Percentiles rank a stretch among this genome's conserved stretches.
Conservation (phyloP, 495 filamentous ascomycete genomes). For the Aspergillus campestris region DNA sequence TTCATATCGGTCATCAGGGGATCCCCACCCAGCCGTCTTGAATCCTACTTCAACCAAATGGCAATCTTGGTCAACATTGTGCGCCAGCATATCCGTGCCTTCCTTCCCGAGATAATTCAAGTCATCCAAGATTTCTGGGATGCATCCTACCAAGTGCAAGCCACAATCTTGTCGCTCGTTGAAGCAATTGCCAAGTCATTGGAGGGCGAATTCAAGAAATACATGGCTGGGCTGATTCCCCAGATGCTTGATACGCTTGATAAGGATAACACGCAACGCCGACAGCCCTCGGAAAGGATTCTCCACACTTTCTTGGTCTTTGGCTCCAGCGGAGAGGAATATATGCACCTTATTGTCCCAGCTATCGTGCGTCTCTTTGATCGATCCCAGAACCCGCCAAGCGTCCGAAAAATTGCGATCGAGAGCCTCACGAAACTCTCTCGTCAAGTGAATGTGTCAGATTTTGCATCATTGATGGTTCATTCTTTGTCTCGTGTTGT, state of each 20-base stretch:
- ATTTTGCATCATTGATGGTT: conserved; percentile 90
- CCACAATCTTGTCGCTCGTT: conserved; percentile 82
- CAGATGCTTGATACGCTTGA: conserved; percentile 92
- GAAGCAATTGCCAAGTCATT: conserved; percentile 89
- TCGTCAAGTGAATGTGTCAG: conserved; percentile 92
- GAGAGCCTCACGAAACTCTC: conserved; percentile 93
- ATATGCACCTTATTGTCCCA: conserved; percentile 98
- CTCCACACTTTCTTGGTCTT: conserved; percentile 94
- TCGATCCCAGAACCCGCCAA: conserved; percentile 64
- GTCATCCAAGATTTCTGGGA: conserved; percentile 85
- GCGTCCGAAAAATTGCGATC: conserved; percentile 79
- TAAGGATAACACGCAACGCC: conserved; percentile 61
- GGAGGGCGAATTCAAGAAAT: conserved; percentile 95
- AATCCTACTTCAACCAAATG: conserved; percentile 95
- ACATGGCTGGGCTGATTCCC: conserved; percentile 78
- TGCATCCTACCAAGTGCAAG: conserved; percentile 63
- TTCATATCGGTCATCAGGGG: conserved; percentile 80
- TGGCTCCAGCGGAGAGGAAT: conserved; percentile 91
- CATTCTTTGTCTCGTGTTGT: conserved; percentile 81
- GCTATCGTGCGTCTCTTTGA: conserved; percentile 91
- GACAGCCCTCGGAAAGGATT: conserved; percentile 76
- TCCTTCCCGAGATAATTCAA: conserved; percentile 71
- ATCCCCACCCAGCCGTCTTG: conserved; percentile 62
- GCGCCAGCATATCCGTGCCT: conserved; percentile 88
- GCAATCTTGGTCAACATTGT: conserved; percentile 91